A percentile compares a stretch with the other conserved stretches of the same genome.
phyloP scores from a whole-genome alignment of 306 rosid species.

The Trichosanthes cucumerina region DNA sequence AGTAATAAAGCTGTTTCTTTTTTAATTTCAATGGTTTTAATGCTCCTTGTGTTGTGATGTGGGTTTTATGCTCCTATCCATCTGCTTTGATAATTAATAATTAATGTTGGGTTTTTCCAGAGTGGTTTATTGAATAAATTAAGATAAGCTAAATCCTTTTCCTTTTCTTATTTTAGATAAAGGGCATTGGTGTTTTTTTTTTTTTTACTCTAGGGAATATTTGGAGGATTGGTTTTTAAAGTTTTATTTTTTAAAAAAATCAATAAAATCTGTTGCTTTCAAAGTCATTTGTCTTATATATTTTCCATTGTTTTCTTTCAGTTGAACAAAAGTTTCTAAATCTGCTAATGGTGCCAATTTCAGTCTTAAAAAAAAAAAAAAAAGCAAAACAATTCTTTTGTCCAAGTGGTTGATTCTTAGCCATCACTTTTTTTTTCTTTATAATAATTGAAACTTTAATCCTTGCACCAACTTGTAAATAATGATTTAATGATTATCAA shows the following conservation, averaged over 20 bases:
- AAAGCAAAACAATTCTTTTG: neutral
- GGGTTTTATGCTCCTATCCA: neutral
- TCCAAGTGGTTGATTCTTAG: neutral
- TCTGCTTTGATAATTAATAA: neutral
- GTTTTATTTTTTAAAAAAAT: neutral
- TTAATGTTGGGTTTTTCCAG: neutral
- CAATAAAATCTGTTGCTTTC: neutral
- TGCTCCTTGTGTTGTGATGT: slow-evolving; percentile 1
- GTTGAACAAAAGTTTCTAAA: neutral
- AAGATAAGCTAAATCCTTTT: neutral
- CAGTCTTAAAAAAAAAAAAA: neutral
- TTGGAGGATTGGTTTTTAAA: neutral
- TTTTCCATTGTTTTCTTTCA: neutral
- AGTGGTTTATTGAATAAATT: neutral
- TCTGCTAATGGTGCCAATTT: neutral
- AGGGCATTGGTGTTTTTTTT: neutral
- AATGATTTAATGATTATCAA: neutral
- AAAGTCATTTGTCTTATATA: neutral
- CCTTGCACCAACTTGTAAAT: neutral
- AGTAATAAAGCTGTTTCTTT: neutral
- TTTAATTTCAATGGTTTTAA: neutral
- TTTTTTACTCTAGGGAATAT: neutral
- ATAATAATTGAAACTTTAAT: neutral
- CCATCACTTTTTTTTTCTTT: neutral
- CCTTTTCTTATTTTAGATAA: neutral